Evolutionary conservation across 495 filamentous ascomycete species (phyloP), one percentile per base, ranked within the genome.

Genomic region (Aspergillus sclerotioniger): DNA sequence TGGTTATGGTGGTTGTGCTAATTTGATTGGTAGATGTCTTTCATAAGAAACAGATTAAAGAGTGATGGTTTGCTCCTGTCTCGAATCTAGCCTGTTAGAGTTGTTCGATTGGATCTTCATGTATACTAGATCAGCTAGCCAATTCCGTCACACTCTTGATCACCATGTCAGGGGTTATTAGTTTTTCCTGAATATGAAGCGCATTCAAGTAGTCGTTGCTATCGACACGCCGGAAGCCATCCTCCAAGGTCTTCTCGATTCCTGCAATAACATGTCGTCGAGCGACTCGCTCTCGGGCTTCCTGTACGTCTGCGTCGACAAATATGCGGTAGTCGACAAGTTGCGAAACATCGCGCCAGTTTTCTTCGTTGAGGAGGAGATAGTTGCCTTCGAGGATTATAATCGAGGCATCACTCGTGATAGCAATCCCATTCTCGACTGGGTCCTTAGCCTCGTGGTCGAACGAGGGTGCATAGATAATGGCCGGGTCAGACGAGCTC

Each of bases 1-100:
- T n/a, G n/a, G n/a, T n/a, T n/a, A n/a, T n/a, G n/a, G n/a, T n/a
- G n/a, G n/a, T n/a, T n/a, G n/a, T n/a, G n/a, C n/a, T n/a, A n/a
- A n/a, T n/a, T n/a, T n/a, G n/a, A n/a, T n/a, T n/a, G n/a, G n/a
- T 59, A 84, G 82, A 70, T 33, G 59, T 84, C 4, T 87, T 87
- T 61, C 82, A 87, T 56, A 88, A 87, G 67, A 67, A 80, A 56
- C 75, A 77, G 59, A 76, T 87, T 47, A 80, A 83, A 58, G 70
- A 86, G 60, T 86, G 60, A 74, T 10, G 43, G 53, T 43, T 3
- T 20, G 10, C 21, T 28, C 16, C 15, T 8, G 16, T 44, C 41
- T 12, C n/a, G 37, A 16, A 41, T 41, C 37, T 41, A 41, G n/a
- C n/a, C 12, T 13, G 2, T 2, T 41, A 16, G 8, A 41, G 0